Evolutionary conservation across 225 moss, liverwort and hornwort genomes (phyloP).

Genomic region (Anthoceros angustus): DNA sequence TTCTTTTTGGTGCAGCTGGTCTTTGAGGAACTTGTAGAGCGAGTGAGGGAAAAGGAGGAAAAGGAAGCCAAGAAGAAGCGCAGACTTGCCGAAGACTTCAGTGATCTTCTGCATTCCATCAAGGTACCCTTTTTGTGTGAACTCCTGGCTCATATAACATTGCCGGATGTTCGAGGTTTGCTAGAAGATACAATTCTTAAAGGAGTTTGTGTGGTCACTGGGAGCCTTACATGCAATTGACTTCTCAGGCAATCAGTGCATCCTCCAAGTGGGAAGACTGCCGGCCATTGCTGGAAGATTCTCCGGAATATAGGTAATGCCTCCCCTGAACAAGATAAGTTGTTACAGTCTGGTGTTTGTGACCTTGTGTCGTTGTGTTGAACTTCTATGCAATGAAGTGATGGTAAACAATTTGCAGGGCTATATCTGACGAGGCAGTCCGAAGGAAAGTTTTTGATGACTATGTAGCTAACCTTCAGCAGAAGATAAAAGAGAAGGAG

Average conservation of each 20-base stretch:
- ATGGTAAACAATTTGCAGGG: constrained; percentile 23
- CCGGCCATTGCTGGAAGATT: constrained; percentile 55
- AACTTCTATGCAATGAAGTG: not conserved
- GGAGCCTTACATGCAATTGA: not conserved
- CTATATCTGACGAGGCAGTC: constrained; percentile 48
- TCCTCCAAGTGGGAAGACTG: constrained; percentile 92
- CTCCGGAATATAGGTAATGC: constrained; percentile 60
- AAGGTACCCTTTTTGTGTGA: constrained; percentile 33
- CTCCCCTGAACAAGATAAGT: not conserved
- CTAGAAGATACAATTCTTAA: too few relatives aligned
- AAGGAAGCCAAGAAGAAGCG: constrained; percentile 98
- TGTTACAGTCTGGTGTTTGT: not conserved
- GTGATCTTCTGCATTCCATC: constrained; percentile 45
- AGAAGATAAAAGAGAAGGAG: constrained; percentile 83
- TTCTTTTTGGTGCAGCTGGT: constrained; percentile 42
- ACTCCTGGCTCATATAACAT: not conserved
- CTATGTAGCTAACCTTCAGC: constrained; percentile 63
- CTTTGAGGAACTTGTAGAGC: constrained; percentile 83
- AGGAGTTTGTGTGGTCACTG: too few relatives aligned
- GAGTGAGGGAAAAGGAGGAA: constrained; percentile 96
- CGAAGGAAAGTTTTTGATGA: constrained; percentile 87
- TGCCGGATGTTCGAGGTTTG: too few relatives aligned
- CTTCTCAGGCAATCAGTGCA: constrained; percentile 34
- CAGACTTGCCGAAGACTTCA: constrained; percentile 72
- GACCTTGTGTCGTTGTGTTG: not conserved